These are phyloP conservation scores for Citrullus amarus DNA, from an alignment of 306 rosid genomes.

Conservation along the genomic window DNA sequence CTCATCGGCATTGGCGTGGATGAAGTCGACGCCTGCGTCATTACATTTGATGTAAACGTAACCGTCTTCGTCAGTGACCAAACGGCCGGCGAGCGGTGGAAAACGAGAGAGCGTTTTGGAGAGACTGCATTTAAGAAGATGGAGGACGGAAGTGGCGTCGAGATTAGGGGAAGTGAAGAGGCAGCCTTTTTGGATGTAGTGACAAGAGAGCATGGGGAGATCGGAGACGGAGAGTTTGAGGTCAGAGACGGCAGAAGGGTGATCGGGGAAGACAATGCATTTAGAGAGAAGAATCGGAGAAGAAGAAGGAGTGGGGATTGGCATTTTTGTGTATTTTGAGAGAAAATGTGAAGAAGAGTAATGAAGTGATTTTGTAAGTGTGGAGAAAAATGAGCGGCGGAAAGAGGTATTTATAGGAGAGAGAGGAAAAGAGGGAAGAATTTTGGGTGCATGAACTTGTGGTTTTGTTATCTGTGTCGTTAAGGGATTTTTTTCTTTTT, in stretches of 20 bases:
- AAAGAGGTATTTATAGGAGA: conserved; percentile 23
- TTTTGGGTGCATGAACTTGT: conserved; percentile 29
- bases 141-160: conserved; percentile 19
- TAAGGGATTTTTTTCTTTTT: background rate
- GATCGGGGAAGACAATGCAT: conserved; percentile 51
- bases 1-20: conserved; percentile 29
- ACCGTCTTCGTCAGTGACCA: conserved; percentile 42
- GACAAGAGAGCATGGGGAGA: conserved; percentile 85
- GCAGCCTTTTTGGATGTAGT: conserved; percentile 85
- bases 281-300: conserved; percentile 33
- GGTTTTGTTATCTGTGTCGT: background rate
- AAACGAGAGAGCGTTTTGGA: conserved; percentile 54
- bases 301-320: conserved; percentile 13
- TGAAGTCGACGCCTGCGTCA: conserved; percentile 64
- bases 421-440: background rate
- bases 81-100: conserved; percentile 83
- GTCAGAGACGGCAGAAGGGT: conserved; percentile 29
- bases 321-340: conserved; percentile 10
- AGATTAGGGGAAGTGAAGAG: conserved; percentile 53
- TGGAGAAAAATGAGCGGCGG: conserved; percentile 14
- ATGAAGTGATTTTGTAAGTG: conserved; percentile 9
- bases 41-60: conserved; percentile 51
- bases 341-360: background rate
- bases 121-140: conserved; percentile 37
- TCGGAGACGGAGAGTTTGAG: conserved; percentile 85